Conservation (phyloP, 768 basidiomycete species). For the Mycena pura region DNA sequence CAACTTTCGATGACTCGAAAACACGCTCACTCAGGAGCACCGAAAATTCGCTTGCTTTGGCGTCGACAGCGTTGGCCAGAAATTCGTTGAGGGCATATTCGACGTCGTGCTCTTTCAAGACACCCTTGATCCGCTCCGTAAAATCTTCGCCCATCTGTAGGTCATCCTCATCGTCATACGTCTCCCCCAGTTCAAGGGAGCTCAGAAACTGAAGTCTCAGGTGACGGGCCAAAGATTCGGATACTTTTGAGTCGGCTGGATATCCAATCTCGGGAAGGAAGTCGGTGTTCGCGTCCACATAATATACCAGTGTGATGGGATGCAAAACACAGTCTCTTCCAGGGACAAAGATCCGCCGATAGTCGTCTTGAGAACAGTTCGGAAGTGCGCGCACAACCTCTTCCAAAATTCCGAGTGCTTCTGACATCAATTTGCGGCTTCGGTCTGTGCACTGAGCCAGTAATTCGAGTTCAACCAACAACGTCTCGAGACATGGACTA, state of each 20-base stretch:
- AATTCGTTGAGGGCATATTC: constrained; percentile 35
- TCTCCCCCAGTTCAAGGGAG: constrained; percentile 20
- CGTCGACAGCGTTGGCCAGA: constrained; percentile 39
- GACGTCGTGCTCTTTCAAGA: constrained; percentile 32
- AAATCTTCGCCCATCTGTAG: constrained; percentile 37
- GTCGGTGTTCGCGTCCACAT: constrained; percentile 1
- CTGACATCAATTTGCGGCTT: neutral
- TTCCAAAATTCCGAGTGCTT: constrained; percentile 11
- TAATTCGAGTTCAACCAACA: constrained; percentile 15
- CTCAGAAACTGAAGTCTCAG: constrained; percentile 22
- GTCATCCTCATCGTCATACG: constrained; percentile 24
- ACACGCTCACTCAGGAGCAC: constrained; percentile 27
- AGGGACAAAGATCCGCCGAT: constrained; percentile 8
- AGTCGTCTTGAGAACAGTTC: neutral
- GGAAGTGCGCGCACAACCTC: constrained; percentile 1
- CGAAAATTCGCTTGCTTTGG: constrained; percentile 28
- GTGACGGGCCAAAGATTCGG: constrained; percentile 15
- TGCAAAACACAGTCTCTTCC: constrained; percentile 11
- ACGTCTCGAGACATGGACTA: constrained; percentile 15
- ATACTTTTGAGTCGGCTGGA: constrained; percentile 3
- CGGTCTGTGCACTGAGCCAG: neutral
- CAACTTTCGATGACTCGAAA: constrained; percentile 16
- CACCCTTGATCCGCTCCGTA: constrained; percentile 29
- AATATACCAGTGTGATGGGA: constrained; percentile 7
- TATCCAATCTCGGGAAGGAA: constrained; percentile 14